Percentiles rank a stretch among this genome's conserved stretches.
phyloP scores from a whole-genome alignment of 1,284 basidiomycete genomes.

The Lignosus rhinocerotis region DNA sequence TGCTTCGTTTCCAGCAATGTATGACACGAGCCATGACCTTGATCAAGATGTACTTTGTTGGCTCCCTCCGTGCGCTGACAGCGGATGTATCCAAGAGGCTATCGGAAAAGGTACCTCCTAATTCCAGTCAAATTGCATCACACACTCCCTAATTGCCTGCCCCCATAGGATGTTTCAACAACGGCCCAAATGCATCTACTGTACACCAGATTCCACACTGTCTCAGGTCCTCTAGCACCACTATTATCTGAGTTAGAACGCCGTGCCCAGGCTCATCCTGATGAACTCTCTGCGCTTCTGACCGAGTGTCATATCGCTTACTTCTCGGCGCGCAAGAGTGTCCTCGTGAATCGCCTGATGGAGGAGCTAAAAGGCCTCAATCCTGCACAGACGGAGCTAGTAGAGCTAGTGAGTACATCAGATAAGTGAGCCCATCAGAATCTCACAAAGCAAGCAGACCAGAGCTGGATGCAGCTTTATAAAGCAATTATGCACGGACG shows the following conservation, averaged over 20 bases:
- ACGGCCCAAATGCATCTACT: slow-evolving; percentile 84
- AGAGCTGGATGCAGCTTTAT: slow-evolving; percentile 87
- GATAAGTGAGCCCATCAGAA: not conserved
- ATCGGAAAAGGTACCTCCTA: slow-evolving; percentile 60
- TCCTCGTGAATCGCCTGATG: slow-evolving; percentile 70
- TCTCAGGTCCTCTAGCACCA: slow-evolving; percentile 72
- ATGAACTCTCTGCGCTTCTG: slow-evolving; percentile 76
- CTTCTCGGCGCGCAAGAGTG: slow-evolving; percentile 67
- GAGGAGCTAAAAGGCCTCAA: slow-evolving; percentile 85
- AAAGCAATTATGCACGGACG: slow-evolving; percentile 86
- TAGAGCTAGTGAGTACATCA: slow-evolving; percentile 70
- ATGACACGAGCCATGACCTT: slow-evolving; percentile 95
- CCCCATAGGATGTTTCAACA: slow-evolving; percentile 69
- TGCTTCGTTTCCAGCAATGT: slow-evolving; percentile 93
- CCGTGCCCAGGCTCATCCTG: slow-evolving; percentile 68
- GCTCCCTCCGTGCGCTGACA: slow-evolving; percentile 73
- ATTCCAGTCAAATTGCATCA: not conserved
- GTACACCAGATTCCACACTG: slow-evolving; percentile 82
- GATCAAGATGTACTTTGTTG: slow-evolving; percentile 92
- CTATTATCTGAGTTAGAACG: slow-evolving; percentile 84
- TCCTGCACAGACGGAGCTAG: slow-evolving; percentile 75
- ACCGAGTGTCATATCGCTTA: slow-evolving; percentile 85
- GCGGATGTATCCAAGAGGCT: slow-evolving; percentile 74
- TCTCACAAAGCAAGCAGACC: slow-evolving; percentile 51
- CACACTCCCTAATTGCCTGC: not conserved